A percentile compares a stretch with the other conserved stretches of the same genome.
These are phyloP conservation scores for Pseudocercospora pini-densiflorae DNA, from an alignment of 2,329 filamentous ascomycete genomes.

Conservation along the genomic window DNA sequence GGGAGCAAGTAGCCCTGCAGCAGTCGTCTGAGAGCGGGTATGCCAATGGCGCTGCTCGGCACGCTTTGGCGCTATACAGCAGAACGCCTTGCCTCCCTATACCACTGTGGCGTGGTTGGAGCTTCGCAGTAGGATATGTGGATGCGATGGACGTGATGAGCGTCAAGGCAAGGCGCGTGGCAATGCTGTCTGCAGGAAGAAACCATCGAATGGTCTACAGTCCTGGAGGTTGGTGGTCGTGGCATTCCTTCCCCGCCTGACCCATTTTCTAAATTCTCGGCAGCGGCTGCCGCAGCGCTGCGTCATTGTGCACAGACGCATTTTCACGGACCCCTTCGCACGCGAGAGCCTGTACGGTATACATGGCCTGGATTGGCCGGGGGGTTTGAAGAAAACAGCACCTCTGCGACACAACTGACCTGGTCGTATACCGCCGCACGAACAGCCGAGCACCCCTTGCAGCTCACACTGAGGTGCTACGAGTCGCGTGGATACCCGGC, in stretches of 20 bases:
- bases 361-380: slow-evolving; percentile 11
- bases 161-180: background rate
- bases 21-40: background rate
- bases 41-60: background rate
- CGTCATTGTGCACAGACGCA: background rate
- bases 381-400: slow-evolving; percentile 2
- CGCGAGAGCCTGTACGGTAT: background rate
- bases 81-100: background rate
- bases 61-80: background rate
- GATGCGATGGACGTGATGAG: background rate
- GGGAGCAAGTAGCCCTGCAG: slow-evolving; percentile 6
- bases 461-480: background rate
- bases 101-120: background rate
- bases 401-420: slow-evolving; percentile 1
- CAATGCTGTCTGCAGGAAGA: background rate
- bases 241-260: background rate
- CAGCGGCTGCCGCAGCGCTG: background rate
- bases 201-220: background rate
- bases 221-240: background rate
- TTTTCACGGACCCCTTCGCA: background rate
- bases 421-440: slow-evolving; percentile 12
- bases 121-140: background rate
- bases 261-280: background rate
- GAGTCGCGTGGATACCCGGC: slow-evolving; percentile 3
- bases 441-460: slow-evolving; percentile 1